Conservation (phyloP, 2,329 filamentous ascomycete species). For the Pseudogymnoascus pannorum region DNA sequence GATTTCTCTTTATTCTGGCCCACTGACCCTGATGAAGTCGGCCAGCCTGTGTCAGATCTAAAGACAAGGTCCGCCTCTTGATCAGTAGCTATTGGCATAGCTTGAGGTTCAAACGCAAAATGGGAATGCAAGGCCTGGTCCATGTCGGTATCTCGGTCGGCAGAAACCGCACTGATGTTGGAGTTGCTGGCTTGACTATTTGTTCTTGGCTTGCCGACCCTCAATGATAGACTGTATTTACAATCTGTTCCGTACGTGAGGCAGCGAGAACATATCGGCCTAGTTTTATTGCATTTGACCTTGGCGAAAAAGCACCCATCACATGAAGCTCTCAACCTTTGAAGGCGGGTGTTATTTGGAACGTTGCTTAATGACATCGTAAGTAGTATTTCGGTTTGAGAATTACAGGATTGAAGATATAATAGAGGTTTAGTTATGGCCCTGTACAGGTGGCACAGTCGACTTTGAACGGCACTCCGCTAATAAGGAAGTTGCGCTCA, state of each 20-base stretch:
- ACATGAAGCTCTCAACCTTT: conserved; percentile 42
- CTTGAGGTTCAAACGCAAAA: neutral
- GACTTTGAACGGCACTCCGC: neutral
- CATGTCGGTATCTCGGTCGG: neutral
- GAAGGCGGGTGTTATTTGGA: conserved; percentile 31
- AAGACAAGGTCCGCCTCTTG: neutral
- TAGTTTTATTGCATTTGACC: conserved; percentile 47
- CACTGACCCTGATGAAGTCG: neutral
- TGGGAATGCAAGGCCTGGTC: neutral
- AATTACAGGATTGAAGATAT: neutral
- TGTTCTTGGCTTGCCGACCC: conserved; percentile 43
- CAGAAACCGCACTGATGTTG: conserved; percentile 13
- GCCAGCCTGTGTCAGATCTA: conserved; percentile 2
- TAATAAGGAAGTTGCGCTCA: neutral
- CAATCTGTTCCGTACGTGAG: conserved; percentile 43
- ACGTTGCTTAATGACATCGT: conserved; percentile 15
- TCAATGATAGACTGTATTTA: conserved; percentile 45
- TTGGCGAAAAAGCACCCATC: conserved; percentile 50
- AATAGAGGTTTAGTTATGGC: too few relatives aligned
- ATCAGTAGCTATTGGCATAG: conserved; percentile 7
- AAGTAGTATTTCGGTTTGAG: neutral
- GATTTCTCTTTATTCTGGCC: neutral
- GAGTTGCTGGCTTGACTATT: conserved; percentile 18
- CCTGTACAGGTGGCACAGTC: neutral
- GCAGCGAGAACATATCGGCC: conserved; percentile 47